phyloP scores from a whole-genome alignment of 352 stramenopile genomes.

The Blastocystis sp. region DNA sequence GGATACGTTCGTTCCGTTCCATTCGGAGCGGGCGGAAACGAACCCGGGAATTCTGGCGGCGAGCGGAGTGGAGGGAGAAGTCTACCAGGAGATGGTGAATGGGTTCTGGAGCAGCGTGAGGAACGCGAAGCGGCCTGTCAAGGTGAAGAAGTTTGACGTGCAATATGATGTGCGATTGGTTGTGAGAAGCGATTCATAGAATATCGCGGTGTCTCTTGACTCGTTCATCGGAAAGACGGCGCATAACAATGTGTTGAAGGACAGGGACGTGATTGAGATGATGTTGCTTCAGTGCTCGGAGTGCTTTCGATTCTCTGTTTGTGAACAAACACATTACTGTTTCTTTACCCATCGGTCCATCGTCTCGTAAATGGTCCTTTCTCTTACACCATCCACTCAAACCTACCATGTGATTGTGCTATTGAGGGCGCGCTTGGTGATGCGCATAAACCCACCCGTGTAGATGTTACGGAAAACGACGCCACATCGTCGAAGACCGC shows the following conservation, averaged over 20 bases:
- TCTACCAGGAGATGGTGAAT: conserved; percentile 47
- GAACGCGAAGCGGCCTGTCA: background rate
- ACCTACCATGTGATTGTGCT: conserved; percentile 26
- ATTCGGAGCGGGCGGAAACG: conserved; percentile 23
- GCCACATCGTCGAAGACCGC: background rate
- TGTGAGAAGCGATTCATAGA: background rate
- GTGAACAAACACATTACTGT: background rate
- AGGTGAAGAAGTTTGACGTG: conserved; percentile 51
- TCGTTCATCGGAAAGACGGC: conserved; percentile 49
- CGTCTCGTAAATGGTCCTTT: conserved; percentile 44
- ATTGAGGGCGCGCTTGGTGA: conserved; percentile 32
- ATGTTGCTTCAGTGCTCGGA: background rate
- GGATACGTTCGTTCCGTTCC: conserved; percentile 47
- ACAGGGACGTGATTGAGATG: conserved; percentile 39
- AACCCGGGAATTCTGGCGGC: background rate
- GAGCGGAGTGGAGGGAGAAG: background rate
- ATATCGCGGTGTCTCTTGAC: conserved; percentile 24
- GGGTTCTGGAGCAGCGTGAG: background rate
- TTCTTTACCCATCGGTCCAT: conserved; percentile 45
- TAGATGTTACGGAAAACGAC: conserved; percentile 8
- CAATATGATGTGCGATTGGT: conserved; percentile 14
- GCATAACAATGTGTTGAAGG: conserved; percentile 38
- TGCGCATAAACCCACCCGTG: conserved; percentile 42
- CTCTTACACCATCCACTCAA: background rate
- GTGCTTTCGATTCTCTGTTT: conserved; percentile 1